Percentiles rank a stretch among this genome's conserved stretches.
Conservation (phyloP, 179 eudicot species). For the Drosera spatulata region DNA sequence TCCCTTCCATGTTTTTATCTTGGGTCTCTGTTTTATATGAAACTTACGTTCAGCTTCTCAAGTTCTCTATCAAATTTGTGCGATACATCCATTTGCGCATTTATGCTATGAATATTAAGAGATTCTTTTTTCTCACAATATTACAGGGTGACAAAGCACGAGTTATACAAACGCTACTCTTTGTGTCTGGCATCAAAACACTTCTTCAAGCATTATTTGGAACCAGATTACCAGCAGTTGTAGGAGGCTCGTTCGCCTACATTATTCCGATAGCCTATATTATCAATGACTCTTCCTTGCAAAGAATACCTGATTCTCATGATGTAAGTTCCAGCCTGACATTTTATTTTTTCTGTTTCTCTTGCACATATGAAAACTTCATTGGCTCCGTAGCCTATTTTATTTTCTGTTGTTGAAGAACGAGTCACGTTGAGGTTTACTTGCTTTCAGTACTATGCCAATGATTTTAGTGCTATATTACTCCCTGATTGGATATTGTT, state of each 20-base stretch:
- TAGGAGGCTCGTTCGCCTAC: slow-evolving; percentile 91
- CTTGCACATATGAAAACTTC: too few species aligned
- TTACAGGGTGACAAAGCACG: slow-evolving; percentile 92
- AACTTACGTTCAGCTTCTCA: too few species aligned
- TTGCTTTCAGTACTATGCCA: too few species aligned
- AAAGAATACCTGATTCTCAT: slow-evolving; percentile 56
- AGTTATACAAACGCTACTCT: slow-evolving; percentile 84
- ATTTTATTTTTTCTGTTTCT: too few species aligned
- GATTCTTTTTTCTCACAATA: background rate
- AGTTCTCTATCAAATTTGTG: too few species aligned
- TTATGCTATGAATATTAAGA: background rate
- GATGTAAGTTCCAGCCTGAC: slow-evolving; percentile 40
- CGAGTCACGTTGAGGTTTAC: too few species aligned
- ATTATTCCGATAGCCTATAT: slow-evolving; percentile 76
- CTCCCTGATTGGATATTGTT: too few species aligned
- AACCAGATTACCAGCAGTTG: slow-evolving; percentile 87
- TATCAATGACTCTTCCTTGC: slow-evolving; percentile 74
- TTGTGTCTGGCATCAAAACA: slow-evolving; percentile 91
- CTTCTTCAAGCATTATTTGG: slow-evolving; percentile 95
- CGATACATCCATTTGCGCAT: too few species aligned
- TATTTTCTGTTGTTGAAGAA: too few species aligned
- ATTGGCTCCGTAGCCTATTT: too few species aligned
- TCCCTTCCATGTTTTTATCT: too few species aligned
- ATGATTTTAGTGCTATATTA: too few species aligned
- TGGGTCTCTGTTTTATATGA: background rate